A percentile compares a stretch with the other conserved stretches of the same genome.
phyloP scores from a whole-genome alignment of 768 basidiomycete species.

The Naganishia vishniacii region DNA sequence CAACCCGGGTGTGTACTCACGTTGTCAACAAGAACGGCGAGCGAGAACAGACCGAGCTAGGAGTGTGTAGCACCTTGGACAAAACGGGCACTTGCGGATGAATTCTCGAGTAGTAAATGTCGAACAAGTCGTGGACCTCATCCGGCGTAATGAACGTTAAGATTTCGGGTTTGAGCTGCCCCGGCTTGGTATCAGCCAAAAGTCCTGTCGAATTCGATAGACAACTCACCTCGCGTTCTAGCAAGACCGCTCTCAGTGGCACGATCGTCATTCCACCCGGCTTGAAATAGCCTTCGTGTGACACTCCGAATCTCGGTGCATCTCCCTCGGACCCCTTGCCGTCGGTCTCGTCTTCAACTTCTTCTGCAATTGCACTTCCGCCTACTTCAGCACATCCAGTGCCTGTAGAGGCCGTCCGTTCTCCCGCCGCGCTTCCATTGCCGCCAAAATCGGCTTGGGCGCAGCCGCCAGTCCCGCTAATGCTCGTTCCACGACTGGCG shows the following conservation, averaged over 20 bases:
- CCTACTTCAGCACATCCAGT: slow-evolving; percentile 4
- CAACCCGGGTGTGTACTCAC: slow-evolving; percentile 53
- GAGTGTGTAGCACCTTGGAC: slow-evolving; percentile 85
- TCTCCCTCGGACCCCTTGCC: slow-evolving; percentile 19
- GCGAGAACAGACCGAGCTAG: slow-evolving; percentile 84
- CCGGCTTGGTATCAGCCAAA: too few species aligned
- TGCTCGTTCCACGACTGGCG: slow-evolving; percentile 4
- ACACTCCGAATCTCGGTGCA: slow-evolving; percentile 60
- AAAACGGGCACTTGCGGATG: slow-evolving; percentile 65
- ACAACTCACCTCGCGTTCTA: slow-evolving; percentile 58
- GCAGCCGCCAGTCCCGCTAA: slow-evolving; percentile 10
- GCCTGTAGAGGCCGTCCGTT: neutral
- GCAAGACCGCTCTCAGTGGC: slow-evolving; percentile 66
- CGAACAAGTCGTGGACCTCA: slow-evolving; percentile 84
- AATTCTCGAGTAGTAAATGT: slow-evolving; percentile 55
- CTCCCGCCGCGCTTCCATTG: neutral
- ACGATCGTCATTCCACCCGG: slow-evolving; percentile 87
- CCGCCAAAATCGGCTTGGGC: neutral
- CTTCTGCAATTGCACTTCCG: slow-evolving; percentile 1
- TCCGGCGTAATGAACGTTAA: slow-evolving; percentile 78
- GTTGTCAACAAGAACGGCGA: slow-evolving; percentile 93
- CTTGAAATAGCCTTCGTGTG: slow-evolving; percentile 83
- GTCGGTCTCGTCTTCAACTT: slow-evolving; percentile 46
- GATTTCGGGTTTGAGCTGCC: slow-evolving; percentile 91
- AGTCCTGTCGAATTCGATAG: too few species aligned